phyloP scores from a whole-genome alignment of 1,284 basidiomycete genomes.

The Cryptococcus amylolentus region DNA sequence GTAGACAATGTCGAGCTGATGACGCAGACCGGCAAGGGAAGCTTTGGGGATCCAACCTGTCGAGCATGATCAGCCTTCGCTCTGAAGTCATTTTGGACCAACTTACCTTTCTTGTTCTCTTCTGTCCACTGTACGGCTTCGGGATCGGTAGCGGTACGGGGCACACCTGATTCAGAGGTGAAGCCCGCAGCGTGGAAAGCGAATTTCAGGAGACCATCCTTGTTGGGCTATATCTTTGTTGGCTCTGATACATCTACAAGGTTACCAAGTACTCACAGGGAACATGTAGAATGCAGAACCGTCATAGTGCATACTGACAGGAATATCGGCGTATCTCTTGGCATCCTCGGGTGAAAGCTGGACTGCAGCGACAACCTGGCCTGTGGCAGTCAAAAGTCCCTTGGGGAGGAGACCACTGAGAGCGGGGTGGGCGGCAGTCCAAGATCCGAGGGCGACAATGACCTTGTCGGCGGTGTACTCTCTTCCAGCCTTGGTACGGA shows the following conservation, averaged over 20 bases:
- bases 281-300: slow-evolving; percentile 67
- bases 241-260: neutral
- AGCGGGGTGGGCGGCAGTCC: slow-evolving; percentile 23
- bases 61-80: neutral
- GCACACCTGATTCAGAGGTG: slow-evolving; percentile 49
- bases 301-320: slow-evolving; percentile 66
- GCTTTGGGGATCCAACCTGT: slow-evolving; percentile 57
- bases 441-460: slow-evolving; percentile 25
- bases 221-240: slow-evolving; percentile 59
- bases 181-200: slow-evolving; percentile 68
- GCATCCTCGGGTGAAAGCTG: slow-evolving; percentile 67
- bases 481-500: slow-evolving; percentile 17
- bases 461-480: slow-evolving; percentile 24
- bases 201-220: slow-evolving; percentile 66
- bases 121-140: slow-evolving; percentile 20
- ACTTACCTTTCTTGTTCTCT: slow-evolving; percentile 16
- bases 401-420: slow-evolving; percentile 15
- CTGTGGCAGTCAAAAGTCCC: slow-evolving; percentile 20
- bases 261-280: slow-evolving; percentile 57
- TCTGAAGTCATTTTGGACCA: neutral
- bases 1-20: slow-evolving; percentile 59
- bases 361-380: slow-evolving; percentile 69
- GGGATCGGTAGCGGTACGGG: slow-evolving; percentile 34
- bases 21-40: slow-evolving; percentile 56
- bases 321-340: slow-evolving; percentile 58